Base-by-base conservation (phyloP, 2,329 filamentous ascomycete species). In the Trichophyton schoenleinii region DNA sequence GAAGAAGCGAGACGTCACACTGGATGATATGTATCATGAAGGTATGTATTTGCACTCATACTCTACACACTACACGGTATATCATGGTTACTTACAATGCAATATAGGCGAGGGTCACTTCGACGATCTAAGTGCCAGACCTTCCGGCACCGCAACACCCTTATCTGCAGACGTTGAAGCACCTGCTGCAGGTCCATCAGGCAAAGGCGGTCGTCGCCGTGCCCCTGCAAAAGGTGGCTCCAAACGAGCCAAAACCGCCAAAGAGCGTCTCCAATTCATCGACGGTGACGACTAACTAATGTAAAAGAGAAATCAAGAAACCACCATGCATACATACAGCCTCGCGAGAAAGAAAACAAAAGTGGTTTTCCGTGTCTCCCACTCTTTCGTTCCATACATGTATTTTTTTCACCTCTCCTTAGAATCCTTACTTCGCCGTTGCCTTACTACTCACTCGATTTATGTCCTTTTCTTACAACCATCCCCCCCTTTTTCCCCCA, bases 21-120 rank as follows among this genome's bases (percentile, higher is more conserved):
- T 97, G 74, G 94, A 97, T 73, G 92, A 96, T 71, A 91, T 99
- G 89, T 99, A 99, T 77, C 94, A 99, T 73, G 94, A 99, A 81
- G 94, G 94, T 96, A 74, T 85, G 89, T 77, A n/a, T 59, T 38
- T 38, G n/a, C 55, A 48, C 63, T 59, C 7, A 20, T 28, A 5
- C 22, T 15, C 20, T 52, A 52, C 64, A 38, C 22, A 15, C 22
- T 11, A 20, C 3, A 28, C 20, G 15, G 20, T 44, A 62, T 42
- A 63, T 38, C 34, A 36, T 31, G 28, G 28, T 36, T 60, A 58
- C 63, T 67, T 58, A 69, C 61, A 42, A 62, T 44, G 61, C 58
- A 28, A 77, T 64, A 60, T 70, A 97, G 92, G 92, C 69, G 94
- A 99, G 80, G 94, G 94, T 63, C 86, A 96, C 72, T 99, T 99